phyloP scores from a whole-genome alignment of 306 rosid genomes.

The Cercis canadensis region DNA sequence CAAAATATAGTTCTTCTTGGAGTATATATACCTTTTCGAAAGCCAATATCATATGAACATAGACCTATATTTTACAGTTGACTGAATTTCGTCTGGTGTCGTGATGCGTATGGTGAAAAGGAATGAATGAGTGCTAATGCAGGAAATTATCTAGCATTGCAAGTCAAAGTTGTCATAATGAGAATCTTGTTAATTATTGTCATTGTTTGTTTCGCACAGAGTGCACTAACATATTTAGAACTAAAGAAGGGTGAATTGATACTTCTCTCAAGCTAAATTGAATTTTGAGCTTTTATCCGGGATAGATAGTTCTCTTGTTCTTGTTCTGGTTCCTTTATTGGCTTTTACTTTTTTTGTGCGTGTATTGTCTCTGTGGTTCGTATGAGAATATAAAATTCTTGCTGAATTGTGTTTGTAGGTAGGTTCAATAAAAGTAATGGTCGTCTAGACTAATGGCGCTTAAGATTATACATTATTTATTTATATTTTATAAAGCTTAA shows the following conservation, averaged over 20 bases:
- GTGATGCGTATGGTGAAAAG: not conserved
- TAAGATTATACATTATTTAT: too few relatives aligned
- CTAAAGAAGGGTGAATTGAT: not conserved
- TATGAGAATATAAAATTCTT: too few relatives aligned
- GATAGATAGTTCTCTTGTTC: not conserved
- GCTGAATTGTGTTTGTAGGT: too few relatives aligned
- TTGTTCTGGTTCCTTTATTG: not conserved
- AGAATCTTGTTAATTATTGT: constrained; percentile 9
- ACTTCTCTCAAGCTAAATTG: not conserved
- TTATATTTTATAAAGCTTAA: not conserved
- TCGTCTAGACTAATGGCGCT: too few relatives aligned
- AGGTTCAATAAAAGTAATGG: too few relatives aligned
- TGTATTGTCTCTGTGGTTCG: not conserved
- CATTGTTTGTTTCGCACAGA: too few relatives aligned
- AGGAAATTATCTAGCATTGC: not conserved
- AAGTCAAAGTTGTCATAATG: constrained; percentile 7
- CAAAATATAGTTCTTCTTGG: not conserved
- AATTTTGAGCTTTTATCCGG: not conserved
- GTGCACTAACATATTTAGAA: not conserved
- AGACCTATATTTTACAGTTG: not conserved
- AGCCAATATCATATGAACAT: not conserved
- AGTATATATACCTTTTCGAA: not conserved
- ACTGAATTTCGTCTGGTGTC: not conserved
- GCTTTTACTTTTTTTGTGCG: not conserved
- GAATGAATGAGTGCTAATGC: not conserved